Base-by-base conservation (phyloP, 2,329 filamentous ascomycete genomes). In the Zymoseptoria passerinii region DNA sequence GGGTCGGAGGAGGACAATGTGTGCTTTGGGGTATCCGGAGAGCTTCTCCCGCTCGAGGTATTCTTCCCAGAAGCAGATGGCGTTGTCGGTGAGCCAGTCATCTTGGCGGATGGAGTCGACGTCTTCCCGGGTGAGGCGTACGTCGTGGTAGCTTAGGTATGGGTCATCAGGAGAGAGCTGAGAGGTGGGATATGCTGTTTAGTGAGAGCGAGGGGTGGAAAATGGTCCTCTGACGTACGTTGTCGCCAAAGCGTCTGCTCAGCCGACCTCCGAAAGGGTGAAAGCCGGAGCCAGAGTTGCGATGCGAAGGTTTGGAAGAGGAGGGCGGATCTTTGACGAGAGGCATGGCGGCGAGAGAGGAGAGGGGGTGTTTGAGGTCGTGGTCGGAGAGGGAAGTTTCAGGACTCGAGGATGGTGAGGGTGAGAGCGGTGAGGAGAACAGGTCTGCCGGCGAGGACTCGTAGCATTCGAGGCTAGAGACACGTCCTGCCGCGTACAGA, bases 41-140 rank as follows among this genome's bases (percentile, higher is more conserved):
- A 99, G 85, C 61, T 90, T 86, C 77, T 97, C 92, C 62, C 86
- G 89, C 74, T 99, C 94, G 64, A 99, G 85, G 72, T 89, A 92
- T 76, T 97, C 92, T 81, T 97, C 89, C 92, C 94, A 99, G 72
- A 99, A 97, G 54, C 90, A 87, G 65, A 99, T 97, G 67, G 91
- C 92, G 77, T 96, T 96, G 73, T 99, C 94, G 50, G 92, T 96
- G 55, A 99, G 80, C 94, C 94, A 99, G 79, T 96, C 94, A 74
- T 89, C 81, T 27, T 52, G 19, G 75, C 89, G 90, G 59, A 99
- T 83, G 16, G 88, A 87, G 72, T 92, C 88, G 66, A 97, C 83
- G 74, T 99, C 94, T 72, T 94, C 90, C 71, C 86, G 84, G 54
- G 89, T 96, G 66, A 97, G 90, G 92, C 70, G 63, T 19, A 66